Evolutionary conservation across 2,329 filamentous ascomycete species (phyloP), one percentile per base, ranked within the genome.

Genomic region (Colletotrichum costaricense): DNA sequence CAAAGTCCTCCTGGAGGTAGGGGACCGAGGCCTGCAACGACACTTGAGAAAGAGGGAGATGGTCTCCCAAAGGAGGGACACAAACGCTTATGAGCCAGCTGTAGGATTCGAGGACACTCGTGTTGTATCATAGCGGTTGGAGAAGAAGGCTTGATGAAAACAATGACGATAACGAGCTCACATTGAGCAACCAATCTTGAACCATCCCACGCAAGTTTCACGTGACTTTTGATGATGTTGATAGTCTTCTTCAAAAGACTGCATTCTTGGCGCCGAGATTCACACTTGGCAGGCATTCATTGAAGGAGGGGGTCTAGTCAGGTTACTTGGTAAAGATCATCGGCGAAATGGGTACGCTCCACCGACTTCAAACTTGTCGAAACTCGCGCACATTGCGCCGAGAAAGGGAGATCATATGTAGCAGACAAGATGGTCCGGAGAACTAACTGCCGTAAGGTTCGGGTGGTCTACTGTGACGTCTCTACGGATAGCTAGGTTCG

Each of bases 91-190:
- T 38, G 55, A 74, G 63, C 26, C 68, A 67, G 68, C 68, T 74
- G 72, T 74, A 74, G 72, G 68, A 74, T 74, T 74, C 68, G 57
- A 72, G 62, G 63, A 72, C 68, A 72, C 54, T 63, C 55, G 60
- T 74, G 69, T 74, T 74, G 72, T 74, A 74, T 74, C 72, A 74
- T 74, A 74, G 72, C 57, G 68, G 67, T 71, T 67, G 72, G 72
- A 72, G 72, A 72, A 54, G 69, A 54, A 67, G 69, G 72, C 56
- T 74, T 74, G 67, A 74, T 72, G 68, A 74, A 49, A 59, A 72
- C 67, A 22, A 72, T 72, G 67, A 74, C 24, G 46, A 58, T 38
- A 72, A 72, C 42, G 62, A 59, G 72, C 63, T 72, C 72, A 46
- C 19, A 4, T 74, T 63, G 72, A 72, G 72, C 68, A 22, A 70